Evolutionary conservation across 176 grass and related monocot genomes (phyloP), one percentile per base, ranked within the genome.

Genomic region (Carex scoparia): DNA sequence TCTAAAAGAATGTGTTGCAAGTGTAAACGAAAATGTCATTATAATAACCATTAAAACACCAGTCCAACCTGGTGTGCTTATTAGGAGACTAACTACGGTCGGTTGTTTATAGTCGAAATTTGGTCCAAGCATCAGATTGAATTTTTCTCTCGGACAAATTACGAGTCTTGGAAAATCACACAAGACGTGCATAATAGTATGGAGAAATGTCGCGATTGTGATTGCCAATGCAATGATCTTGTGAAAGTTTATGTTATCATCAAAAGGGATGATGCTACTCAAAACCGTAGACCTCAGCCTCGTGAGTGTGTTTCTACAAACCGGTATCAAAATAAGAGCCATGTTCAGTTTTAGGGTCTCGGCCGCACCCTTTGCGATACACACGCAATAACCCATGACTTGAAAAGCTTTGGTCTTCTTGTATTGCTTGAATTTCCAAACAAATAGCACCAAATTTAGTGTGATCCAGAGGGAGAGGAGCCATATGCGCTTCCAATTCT

Each of bases 241-340:
- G 87, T 98, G 96, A 86, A 98, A 98, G 87, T 98, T 98, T 85
- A 98, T 98, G 89, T 95, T 98, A 44, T 98, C 96, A 19, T 95
- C 96, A 60, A 98, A 98, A 16, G 96, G 96, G 33, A 98, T 75
- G 10, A 94, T 49, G 8, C 40, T 69, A 61, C 86, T 84, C 18
- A 98, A 89, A 67, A 44, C 65, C 1, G 91, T 98, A 7, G 91
- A 92, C 15, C 96, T 86, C 51, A 95, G 96, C 15, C 80, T 68
- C 18, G 96, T 98, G 72, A 98, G 85, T 0, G 93, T 95, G 84
- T 99, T 95, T 86, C 96, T 84, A 65, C 96, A 94, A 84, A 99
- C 96, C 0, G 96, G 93, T 27, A 99, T 81, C 30, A 98, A 89
- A 85, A 99, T 94, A 48, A 99, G 86, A 35, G 96, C 96, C 96